These are phyloP conservation scores for Penicillium griseofulvum DNA, from an alignment of 2,329 filamentous ascomycete species.

Conservation along the genomic window DNA sequence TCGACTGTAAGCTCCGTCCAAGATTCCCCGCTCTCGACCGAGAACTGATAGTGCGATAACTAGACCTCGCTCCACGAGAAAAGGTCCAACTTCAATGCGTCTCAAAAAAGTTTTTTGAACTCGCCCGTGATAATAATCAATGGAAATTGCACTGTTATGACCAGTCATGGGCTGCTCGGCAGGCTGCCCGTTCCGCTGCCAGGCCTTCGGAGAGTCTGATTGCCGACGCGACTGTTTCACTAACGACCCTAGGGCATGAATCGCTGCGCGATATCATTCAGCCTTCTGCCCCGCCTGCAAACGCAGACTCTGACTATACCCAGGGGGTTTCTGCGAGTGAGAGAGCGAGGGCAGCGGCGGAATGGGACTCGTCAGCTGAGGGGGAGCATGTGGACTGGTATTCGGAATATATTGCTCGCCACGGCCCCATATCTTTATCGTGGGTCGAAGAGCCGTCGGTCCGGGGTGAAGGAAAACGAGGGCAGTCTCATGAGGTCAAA, in stretches of 20 bases:
- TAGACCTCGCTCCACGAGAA: conserved; percentile 63
- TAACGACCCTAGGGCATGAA: conserved; percentile 32
- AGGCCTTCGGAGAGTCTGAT: conserved; percentile 49
- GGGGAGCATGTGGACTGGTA: conserved; percentile 78
- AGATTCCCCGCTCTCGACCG: conserved; percentile 18
- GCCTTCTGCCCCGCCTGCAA: conserved; percentile 13
- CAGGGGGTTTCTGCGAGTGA: conserved; percentile 24
- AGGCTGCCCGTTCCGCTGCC: conserved; percentile 21
- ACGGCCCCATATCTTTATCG: conserved; percentile 68
- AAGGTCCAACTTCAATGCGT: conserved; percentile 68
- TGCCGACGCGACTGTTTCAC: conserved; percentile 35
- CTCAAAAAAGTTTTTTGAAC: conserved; percentile 61
- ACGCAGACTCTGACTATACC: not conserved
- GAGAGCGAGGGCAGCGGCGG: conserved; percentile 49
- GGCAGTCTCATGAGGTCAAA: conserved; percentile 60
- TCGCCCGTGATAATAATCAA: conserved; percentile 70
- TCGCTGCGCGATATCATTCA: conserved; percentile 37
- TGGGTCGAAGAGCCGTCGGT: conserved; percentile 68
- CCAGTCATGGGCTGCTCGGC: conserved; percentile 65
- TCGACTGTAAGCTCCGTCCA: conserved; percentile 53
- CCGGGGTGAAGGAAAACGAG: conserved; percentile 35
- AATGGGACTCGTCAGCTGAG: conserved; percentile 79
- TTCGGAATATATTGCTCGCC: conserved; percentile 79
- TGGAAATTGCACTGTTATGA: conserved; percentile 77
- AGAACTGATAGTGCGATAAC: conserved; percentile 19